Conservation (phyloP, 352 stramenopile genomes). For the Peronospora belbahrii region DNA sequence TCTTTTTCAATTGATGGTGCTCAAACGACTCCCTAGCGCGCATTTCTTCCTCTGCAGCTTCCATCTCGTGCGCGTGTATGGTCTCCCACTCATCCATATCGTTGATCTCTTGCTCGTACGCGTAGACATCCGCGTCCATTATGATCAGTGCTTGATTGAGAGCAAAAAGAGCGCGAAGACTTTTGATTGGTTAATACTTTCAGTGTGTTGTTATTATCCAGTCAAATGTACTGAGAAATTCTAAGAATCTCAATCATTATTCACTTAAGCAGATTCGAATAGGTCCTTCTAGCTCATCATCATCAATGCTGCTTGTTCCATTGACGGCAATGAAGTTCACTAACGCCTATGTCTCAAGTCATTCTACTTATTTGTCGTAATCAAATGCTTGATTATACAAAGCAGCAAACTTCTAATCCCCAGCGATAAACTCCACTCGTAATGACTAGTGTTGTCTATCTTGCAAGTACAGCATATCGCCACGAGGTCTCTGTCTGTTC, state of each 20-base stretch:
- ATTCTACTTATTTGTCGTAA: constrained; percentile 55
- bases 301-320: not conserved
- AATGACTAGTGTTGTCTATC: constrained; percentile 24
- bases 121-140: constrained; percentile 64
- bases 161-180: constrained; percentile 26
- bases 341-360: constrained; percentile 33
- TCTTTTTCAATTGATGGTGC: constrained; percentile 10
- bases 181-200: constrained; percentile 25
- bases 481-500: constrained; percentile 48
- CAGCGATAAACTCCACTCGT: constrained; percentile 39
- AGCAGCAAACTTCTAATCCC: constrained; percentile 48
- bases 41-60: constrained; percentile 63
- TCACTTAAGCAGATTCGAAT: no score
- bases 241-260: no score
- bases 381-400: constrained; percentile 52
- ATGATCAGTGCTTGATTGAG: no score
- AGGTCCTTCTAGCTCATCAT: no score
- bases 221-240: constrained; percentile 1
- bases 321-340: constrained; percentile 5
- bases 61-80: constrained; percentile 77
- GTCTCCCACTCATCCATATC: constrained; percentile 78
- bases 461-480: constrained; percentile 36
- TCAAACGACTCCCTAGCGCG: constrained; percentile 46
- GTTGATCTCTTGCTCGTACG: constrained; percentile 71
- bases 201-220: no score